These are phyloP conservation scores for Neofusicoccum sp. DNA, from an alignment of 2,329 filamentous ascomycete species.

Conservation along the genomic window DNA sequence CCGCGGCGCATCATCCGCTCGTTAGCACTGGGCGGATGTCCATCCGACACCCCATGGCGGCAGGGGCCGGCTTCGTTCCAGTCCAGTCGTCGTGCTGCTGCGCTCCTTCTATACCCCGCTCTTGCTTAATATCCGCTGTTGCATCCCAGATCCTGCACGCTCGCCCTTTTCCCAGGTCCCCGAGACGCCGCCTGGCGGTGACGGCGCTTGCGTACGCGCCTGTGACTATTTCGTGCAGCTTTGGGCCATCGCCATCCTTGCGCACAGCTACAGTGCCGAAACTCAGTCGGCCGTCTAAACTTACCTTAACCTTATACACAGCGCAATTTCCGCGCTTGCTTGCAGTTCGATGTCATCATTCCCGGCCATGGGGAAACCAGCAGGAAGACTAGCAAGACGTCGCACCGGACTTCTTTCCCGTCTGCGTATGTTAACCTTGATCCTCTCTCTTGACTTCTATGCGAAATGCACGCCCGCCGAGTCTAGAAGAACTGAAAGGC, in stretches of 20 bases:
- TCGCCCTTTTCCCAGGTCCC: not conserved
- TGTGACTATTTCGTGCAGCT: not conserved
- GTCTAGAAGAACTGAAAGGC: too few relatives aligned
- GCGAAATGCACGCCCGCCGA: too few relatives aligned
- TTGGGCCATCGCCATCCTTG: not conserved
- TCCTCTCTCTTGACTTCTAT: not conserved
- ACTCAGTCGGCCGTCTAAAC: not conserved
- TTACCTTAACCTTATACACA: not conserved
- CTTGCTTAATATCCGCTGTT: not conserved
- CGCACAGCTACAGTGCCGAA: not conserved
- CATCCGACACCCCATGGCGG: not conserved
- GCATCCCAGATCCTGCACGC: not conserved
- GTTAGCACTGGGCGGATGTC: not conserved
- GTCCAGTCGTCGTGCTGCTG: not conserved
- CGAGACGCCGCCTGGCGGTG: not conserved
- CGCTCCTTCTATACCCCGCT: conserved; percentile 1
- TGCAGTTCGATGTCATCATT: too few relatives aligned
- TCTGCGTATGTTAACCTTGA: too few relatives aligned
- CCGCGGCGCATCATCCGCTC: conserved; percentile 9
- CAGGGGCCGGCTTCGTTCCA: not conserved
- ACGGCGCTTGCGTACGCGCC: not conserved
- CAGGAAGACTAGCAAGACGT: too few relatives aligned
- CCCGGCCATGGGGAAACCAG: too few relatives aligned
- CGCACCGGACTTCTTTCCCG: too few relatives aligned
- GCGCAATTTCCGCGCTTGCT: not conserved